Evolutionary conservation across 768 basidiomycete species (phyloP).

Genomic region (Pleurotus eryngii): DNA sequence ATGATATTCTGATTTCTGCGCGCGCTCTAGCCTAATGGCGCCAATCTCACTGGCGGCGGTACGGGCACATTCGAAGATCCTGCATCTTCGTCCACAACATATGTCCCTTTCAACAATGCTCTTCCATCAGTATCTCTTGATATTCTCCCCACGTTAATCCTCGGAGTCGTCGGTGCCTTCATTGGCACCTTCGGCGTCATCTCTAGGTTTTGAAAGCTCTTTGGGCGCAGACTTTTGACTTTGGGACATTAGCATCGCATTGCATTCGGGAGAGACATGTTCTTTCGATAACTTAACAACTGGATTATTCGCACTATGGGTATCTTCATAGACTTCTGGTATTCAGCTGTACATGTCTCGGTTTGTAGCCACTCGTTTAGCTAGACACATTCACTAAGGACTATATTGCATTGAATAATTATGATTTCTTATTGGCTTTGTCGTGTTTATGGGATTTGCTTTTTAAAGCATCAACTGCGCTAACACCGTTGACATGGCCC

Average conservation of each 20-base stretch:
- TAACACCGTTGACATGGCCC: no score
- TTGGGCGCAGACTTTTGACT: background rate
- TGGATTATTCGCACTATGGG: background rate
- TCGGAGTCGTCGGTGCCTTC: slow-evolving; percentile 14
- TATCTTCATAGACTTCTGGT: background rate
- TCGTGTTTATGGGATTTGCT: no score
- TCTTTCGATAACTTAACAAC: background rate
- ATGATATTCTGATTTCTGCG: slow-evolving; percentile 6
- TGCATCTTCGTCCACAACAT: slow-evolving; percentile 28
- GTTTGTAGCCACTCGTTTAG: background rate
- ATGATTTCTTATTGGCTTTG: no score
- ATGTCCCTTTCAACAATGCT: slow-evolving; percentile 46
- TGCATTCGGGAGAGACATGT: no score
- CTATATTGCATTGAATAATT: no score
- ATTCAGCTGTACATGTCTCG: background rate
- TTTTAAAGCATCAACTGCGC: no score
- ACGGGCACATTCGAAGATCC: slow-evolving; percentile 26
- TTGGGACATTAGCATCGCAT: background rate
- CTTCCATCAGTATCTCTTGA: slow-evolving; percentile 9
- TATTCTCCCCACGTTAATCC: slow-evolving; percentile 12
- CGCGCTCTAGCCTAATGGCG: slow-evolving; percentile 53
- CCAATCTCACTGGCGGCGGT: slow-evolving; percentile 64
- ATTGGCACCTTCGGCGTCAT: slow-evolving; percentile 14
- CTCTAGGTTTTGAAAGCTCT: background rate
- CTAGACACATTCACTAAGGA: no score